Conservation (phyloP, 73 alveolate species). For the Breviolum minutum region DNA sequence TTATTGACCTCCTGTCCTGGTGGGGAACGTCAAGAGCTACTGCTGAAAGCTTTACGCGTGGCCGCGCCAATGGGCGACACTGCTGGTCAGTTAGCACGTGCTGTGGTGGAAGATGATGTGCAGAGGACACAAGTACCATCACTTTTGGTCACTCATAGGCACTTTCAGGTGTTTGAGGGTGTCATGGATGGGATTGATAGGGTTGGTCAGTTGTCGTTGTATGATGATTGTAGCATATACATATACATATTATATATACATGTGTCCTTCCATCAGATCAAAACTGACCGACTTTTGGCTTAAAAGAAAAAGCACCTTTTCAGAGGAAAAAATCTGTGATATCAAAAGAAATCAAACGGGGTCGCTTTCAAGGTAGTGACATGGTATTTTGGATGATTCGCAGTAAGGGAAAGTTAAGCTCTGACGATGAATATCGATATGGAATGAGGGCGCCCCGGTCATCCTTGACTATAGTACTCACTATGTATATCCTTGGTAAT, state of each 20-base stretch:
- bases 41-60: conserved; percentile 42
- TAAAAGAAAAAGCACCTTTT: too few species aligned
- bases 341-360: too few species aligned
- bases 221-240: neutral
- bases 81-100: conserved; percentile 58
- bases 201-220: neutral
- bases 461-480: too few species aligned
- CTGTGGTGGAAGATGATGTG: conserved; percentile 69
- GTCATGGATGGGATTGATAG: neutral
- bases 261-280: neutral
- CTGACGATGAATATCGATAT: too few species aligned
- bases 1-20: conserved; percentile 29
- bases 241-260: too few species aligned
- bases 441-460: too few species aligned
- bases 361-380: too few species aligned
- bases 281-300: neutral
- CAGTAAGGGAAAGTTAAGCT: too few species aligned
- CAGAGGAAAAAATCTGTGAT: too few species aligned
- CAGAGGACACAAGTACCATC: conserved; percentile 87
- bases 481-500: too few species aligned
- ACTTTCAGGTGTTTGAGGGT: neutral
- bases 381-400: too few species aligned
- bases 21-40: conserved; percentile 84
- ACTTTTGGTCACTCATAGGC: neutral
- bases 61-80: conserved; percentile 87